Evolutionary conservation across 495 filamentous ascomycete genomes (phyloP).

Genomic region (Daldinia grandis): DNA sequence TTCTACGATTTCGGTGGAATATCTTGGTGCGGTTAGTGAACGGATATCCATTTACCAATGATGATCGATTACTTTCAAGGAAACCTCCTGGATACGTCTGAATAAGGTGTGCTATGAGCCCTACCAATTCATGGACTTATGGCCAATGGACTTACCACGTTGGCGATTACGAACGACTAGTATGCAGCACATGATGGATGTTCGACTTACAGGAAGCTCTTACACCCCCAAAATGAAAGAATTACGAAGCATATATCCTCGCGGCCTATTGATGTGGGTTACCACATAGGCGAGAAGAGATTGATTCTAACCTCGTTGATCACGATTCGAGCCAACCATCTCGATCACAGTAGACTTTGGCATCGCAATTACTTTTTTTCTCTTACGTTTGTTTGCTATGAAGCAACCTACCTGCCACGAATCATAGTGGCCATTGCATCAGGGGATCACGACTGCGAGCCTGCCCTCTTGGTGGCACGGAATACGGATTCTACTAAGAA

Average conservation of each 20-base stretch:
- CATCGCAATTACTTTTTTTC: not conserved
- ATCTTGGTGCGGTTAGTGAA: conserved; percentile 31
- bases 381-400: conserved; percentile 15
- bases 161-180: conserved; percentile 18
- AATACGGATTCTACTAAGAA: conserved; percentile 1
- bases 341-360: conserved; percentile 1
- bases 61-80: conserved; percentile 7
- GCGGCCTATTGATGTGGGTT: not conserved
- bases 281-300: not conserved
- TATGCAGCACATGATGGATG: conserved; percentile 6
- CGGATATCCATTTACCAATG: conserved; percentile 3
- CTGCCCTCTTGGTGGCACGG: conserved; percentile 9
- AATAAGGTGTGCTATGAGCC: conserved; percentile 20
- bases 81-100: conserved; percentile 34
- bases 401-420: conserved; percentile 8
- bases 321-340: conserved; percentile 3
- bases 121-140: conserved; percentile 20
- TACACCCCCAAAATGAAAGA: conserved; percentile 1
- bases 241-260: not conserved
- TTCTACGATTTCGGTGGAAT: conserved; percentile 5
- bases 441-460: not conserved
- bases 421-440: conserved; percentile 9
- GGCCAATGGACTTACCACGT: conserved; percentile 18
- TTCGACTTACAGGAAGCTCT: not conserved
- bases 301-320: not conserved